Evolutionary conservation across 139 green algal species (phyloP), one percentile per base, ranked within the genome.

Genomic region (Mesostigma viride): DNA sequence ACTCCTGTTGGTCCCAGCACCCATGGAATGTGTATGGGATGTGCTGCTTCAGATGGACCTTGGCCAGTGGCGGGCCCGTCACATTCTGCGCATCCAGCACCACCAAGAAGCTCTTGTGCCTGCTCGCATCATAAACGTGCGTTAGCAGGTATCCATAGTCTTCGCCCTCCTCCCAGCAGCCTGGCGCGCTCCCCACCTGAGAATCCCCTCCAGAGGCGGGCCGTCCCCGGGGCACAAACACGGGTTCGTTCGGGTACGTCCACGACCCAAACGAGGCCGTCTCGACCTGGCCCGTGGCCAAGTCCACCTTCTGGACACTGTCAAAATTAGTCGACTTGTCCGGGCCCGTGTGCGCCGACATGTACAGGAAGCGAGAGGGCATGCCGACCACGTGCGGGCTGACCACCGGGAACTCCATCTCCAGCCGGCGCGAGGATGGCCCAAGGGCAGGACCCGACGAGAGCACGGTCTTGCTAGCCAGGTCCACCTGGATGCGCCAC

Each of bases 371-470:
- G 28, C 63, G 47, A 31, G 40, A 62, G 17, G 70, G 70, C 3
- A 53, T 47, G 22, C 30, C 31, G 0, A 24, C 2, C 22, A 65
- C 44, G 6, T 40, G 45, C 47, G 58, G 66, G 28, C 66, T 62
- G 0, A 74, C 20, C 0, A 65, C 14, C 17, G 72, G 65, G 46
- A 74, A 78, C 31, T 78, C 72, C 72, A 78, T 73, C 22, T 33
- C 69, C 20, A 72, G 27, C 22, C 24, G 24, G 5, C 26, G 24
- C 17, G 32, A n/a, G 45, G 28, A 22, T 20, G 31, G 35, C 3
- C 61, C 44, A 4, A 77, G 45, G n/a, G 62, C 64, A 6, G 53
- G 33, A 5, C 26, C 27, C 14, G 33, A 26, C n/a, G 62, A 67
- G 26, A 72, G 32, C 14, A 77, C n/a, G 8, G 51, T 22, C 45